Percentiles rank a stretch among this genome's conserved stretches.
Evolutionary conservation across 176 grass and related monocot species (phyloP).

Genomic region (Alloteropsis semialata): DNA sequence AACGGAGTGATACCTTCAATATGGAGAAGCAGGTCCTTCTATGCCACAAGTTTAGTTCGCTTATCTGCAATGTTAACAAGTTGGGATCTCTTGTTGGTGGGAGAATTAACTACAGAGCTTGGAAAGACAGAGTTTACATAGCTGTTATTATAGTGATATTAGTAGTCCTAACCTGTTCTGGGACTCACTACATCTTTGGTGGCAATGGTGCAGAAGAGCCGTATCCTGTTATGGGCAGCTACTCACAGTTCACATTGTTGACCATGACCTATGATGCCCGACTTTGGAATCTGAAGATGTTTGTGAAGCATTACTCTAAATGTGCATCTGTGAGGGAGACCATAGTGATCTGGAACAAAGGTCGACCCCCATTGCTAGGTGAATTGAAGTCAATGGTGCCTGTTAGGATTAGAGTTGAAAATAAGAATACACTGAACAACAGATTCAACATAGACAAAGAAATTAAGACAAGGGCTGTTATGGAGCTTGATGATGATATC

Average conservation of each 20-base stretch:
- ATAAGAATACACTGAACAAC: conserved; percentile 80
- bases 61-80: conserved; percentile 45
- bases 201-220: conserved; percentile 69
- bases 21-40: conserved; percentile 26
- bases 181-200: conserved; percentile 68
- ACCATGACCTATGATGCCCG: conserved; percentile 93
- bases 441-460: conserved; percentile 79
- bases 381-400: conserved; percentile 69
- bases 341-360: conserved; percentile 90
- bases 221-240: conserved; percentile 59
- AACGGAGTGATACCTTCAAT: conserved; percentile 43
- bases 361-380: conserved; percentile 34
- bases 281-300: conserved; percentile 90
- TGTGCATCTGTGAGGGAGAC: conserved; percentile 86
- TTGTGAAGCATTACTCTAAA: conserved; percentile 85
- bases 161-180: conserved; percentile 58
- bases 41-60: conserved; percentile 40
- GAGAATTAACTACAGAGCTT: conserved; percentile 57
- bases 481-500: conserved; percentile 99
- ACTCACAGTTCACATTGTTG: conserved; percentile 88
- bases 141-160: conserved; percentile 27
- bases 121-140: conserved; percentile 40
- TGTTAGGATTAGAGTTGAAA: conserved; percentile 75
- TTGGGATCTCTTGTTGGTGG: conserved; percentile 44
- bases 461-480: conserved; percentile 77